A percentile compares a stretch with the other conserved stretches of the same genome.
phyloP scores from a whole-genome alignment of 306 rosid genomes.

The Styphnolobium japonicum region DNA sequence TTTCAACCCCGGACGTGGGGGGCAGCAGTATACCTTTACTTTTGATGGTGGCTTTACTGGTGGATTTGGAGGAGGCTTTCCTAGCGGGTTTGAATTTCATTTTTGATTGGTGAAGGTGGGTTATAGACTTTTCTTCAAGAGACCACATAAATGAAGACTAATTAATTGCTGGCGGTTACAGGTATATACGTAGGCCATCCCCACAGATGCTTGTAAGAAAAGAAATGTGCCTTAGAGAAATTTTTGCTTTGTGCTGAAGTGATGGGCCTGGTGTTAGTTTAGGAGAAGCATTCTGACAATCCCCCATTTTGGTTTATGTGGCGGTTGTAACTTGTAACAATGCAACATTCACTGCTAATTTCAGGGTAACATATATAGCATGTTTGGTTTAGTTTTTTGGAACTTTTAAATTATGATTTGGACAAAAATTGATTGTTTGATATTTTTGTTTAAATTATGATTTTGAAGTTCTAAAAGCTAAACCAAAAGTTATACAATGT shows the following conservation, averaged over 20 bases:
- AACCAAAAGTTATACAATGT: background rate
- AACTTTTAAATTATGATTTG: no score
- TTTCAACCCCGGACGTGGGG: constrained; percentile 87
- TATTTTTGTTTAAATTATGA: no score
- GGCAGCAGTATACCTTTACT: constrained; percentile 68
- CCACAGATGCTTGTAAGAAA: constrained; percentile 1
- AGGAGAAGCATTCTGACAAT: constrained; percentile 4
- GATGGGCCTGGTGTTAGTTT: background rate
- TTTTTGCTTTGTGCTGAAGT: background rate
- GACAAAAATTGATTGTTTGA: no score
- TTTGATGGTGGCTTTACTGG: constrained; percentile 69
- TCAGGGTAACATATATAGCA: no score
- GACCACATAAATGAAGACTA: background rate
- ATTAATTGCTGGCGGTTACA: constrained; percentile 30
- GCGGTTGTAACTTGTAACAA: background rate
- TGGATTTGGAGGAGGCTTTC: constrained; percentile 56
- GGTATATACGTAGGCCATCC: constrained; percentile 14
- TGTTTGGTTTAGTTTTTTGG: no score
- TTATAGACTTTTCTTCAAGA: background rate
- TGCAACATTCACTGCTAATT: background rate
- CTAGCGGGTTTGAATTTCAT: constrained; percentile 58
- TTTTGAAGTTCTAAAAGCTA: no score
- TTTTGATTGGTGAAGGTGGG: constrained; percentile 36
- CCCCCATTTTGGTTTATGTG: background rate
- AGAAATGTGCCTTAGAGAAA: constrained; percentile 1